A percentile compares a stretch with the other conserved stretches of the same genome.
Conservation (phyloP, 352 stramenopile genomes). For the Phytophthora fragariaefolia region DNA sequence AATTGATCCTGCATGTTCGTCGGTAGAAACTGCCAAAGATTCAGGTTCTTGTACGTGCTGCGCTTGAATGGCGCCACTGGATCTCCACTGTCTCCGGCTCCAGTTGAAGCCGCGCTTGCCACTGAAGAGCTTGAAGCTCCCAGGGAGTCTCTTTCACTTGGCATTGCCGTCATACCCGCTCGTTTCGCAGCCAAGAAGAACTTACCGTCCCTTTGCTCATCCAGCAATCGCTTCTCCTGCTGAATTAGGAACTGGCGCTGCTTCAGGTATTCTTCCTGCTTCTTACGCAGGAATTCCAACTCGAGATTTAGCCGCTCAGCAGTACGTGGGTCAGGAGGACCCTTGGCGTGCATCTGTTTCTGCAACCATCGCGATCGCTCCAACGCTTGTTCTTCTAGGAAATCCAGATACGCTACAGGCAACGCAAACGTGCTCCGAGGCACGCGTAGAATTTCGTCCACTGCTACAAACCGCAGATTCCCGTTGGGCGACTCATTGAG, state of each 20-base stretch:
- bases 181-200: slow-evolving; percentile 47
- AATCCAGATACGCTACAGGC: slow-evolving; percentile 77
- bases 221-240: slow-evolving; percentile 68
- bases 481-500: slow-evolving; percentile 38
- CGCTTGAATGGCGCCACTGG: slow-evolving; percentile 77
- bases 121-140: slow-evolving; percentile 21
- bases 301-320: slow-evolving; percentile 50
- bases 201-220: slow-evolving; percentile 56
- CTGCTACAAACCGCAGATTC: slow-evolving; percentile 58
- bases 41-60: slow-evolving; percentile 84
- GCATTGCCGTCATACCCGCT: slow-evolving; percentile 24
- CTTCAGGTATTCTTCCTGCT: slow-evolving; percentile 78
- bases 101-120: slow-evolving; percentile 21
- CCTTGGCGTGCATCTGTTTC: slow-evolving; percentile 43
- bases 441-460: slow-evolving; percentile 83
- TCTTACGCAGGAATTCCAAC: slow-evolving; percentile 68
- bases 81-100: slow-evolving; percentile 28
- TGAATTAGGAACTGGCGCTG: slow-evolving; percentile 81
- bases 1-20: slow-evolving; percentile 91
- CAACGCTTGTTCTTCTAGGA: slow-evolving; percentile 68
- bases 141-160: slow-evolving; percentile 29
- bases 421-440: slow-evolving; percentile 77
- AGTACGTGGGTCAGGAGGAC: slow-evolving; percentile 26
- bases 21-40: slow-evolving; percentile 79
- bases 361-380: slow-evolving; percentile 61